Base-by-base conservation (phyloP, 2,329 filamentous ascomycete species). In the Cladosporium velox region DNA sequence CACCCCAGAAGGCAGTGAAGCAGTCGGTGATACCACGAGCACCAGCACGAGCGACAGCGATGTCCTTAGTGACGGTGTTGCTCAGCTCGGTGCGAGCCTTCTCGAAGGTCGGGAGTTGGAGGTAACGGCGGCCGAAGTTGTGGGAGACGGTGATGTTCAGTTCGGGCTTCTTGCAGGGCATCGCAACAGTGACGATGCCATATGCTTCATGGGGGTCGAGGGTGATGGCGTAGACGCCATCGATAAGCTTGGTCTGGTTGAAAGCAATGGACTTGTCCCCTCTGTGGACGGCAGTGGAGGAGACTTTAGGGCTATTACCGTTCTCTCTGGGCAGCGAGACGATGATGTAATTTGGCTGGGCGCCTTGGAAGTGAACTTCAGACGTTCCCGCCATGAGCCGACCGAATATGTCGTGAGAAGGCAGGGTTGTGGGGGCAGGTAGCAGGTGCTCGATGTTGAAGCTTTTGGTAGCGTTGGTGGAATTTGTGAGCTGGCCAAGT, bases 381-480 rank as follows among this genome's bases (percentile, higher is more conserved):
- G 34, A 51, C 1, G 44, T 59, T 12, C 47, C 65, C 24, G 66
- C 64, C 18, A 61, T 38, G 38, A 7, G 47, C 11, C 57, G 55
- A 38, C 67, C 68, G 54, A 67, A 66, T 14, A 67, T 47, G 62
- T 59, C 61, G 57, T 52, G 47, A 3, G 55, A 38, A 21, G 35
- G 15, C 6, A 65, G 64, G 5, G 38, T 15, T 6, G 66, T 66
- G 1, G 69, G 59, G 2, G 54, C 24, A 11, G 74, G 73, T n/a
- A 76, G 66, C 26, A 77, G 66, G 41, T 74, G 70, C 30, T 70
- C 67, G 26, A 74, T 34, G 64, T 75, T 72, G 63, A 73, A 64
- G 14, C 44, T 62, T 41, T 68, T 70, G 6, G 69, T 66, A 12
- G 49, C 44, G 14, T 73, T 69, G 8, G 67, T 64, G 7, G 66